A percentile compares a stretch with the other conserved stretches of the same genome.
These are phyloP conservation scores for Dalbergia oliveri DNA, from an alignment of 306 rosid species.

Conservation along the genomic window DNA sequence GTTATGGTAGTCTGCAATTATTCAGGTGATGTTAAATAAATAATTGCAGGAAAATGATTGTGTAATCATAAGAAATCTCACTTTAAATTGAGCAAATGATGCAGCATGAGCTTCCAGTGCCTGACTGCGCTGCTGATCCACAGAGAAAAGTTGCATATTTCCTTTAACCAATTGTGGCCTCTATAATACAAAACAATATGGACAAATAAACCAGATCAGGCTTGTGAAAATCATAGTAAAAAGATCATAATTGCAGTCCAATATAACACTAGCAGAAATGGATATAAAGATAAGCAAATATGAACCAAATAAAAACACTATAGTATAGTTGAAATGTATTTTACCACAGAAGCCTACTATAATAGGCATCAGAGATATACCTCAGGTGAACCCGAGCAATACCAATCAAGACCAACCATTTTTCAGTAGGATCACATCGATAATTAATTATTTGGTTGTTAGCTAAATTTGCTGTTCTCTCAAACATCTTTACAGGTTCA, in stretches of 20 bases:
- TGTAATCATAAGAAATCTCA: slow-evolving; percentile 45
- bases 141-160: slow-evolving; percentile 96
- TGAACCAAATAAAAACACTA: slow-evolving; percentile 26
- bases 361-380: slow-evolving; percentile 56
- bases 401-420: slow-evolving; percentile 99
- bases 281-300: slow-evolving; percentile 1
- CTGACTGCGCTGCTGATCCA: slow-evolving; percentile 99
- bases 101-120: slow-evolving; percentile 99
- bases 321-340: slow-evolving; percentile 25
- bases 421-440: slow-evolving; percentile 94
- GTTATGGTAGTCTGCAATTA: slow-evolving; percentile 10
- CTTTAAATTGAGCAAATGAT: slow-evolving; percentile 94
- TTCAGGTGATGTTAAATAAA: slow-evolving; percentile 23
- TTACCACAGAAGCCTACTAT: slow-evolving; percentile 15
- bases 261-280: slow-evolving; percentile 19
- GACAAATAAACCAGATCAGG: slow-evolving; percentile 37
- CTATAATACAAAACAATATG: slow-evolving; percentile 55
- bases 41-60: slow-evolving; percentile 6
- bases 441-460: slow-evolving; percentile 97
- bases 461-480: slow-evolving; percentile 88
- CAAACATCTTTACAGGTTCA: slow-evolving; percentile 96
- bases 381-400: slow-evolving; percentile 99
- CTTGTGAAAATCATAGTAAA: slow-evolving; percentile 15
- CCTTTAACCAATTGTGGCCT: slow-evolving; percentile 98
- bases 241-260: not conserved